Evolutionary conservation across 179 eudicot genomes (phyloP).

Genomic region (Gypsophila paniculata): DNA sequence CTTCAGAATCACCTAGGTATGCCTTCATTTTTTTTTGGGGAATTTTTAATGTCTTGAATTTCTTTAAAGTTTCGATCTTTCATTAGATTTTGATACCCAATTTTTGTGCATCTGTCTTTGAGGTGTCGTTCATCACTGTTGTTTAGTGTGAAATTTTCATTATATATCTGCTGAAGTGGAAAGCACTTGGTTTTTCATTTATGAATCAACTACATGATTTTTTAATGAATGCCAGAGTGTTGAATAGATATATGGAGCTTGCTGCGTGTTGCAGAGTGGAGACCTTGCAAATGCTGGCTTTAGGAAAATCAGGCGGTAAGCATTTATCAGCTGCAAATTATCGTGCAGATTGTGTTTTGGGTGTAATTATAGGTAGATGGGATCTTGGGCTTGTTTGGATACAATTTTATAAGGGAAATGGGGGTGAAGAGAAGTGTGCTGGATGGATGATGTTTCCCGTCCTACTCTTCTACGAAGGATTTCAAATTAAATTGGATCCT

Average conservation of each 20-base stretch:
- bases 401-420: too few species aligned
- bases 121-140: neutral
- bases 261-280: constrained; percentile 61
- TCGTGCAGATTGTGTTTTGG: too few species aligned
- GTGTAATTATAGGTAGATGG: too few species aligned
- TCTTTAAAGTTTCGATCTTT: neutral
- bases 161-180: neutral
- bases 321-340: neutral
- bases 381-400: too few species aligned
- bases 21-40: constrained; percentile 14
- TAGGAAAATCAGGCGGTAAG: constrained; percentile 51
- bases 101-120: too few species aligned
- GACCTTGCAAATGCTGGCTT: constrained; percentile 92
- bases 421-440: too few species aligned
- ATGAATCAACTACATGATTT: neutral
- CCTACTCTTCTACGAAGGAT: too few species aligned
- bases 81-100: neutral
- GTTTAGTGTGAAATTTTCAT: neutral
- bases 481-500: neutral
- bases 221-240: constrained; percentile 15
- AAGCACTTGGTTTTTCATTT: too few species aligned
- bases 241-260: constrained; percentile 66
- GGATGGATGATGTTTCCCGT: too few species aligned
- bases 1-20: constrained; percentile 33
- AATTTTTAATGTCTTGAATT: too few species aligned